Evolutionary conservation across 768 basidiomycete species (phyloP), one percentile per base, ranked within the genome.

Genomic region (Russula earlei): DNA sequence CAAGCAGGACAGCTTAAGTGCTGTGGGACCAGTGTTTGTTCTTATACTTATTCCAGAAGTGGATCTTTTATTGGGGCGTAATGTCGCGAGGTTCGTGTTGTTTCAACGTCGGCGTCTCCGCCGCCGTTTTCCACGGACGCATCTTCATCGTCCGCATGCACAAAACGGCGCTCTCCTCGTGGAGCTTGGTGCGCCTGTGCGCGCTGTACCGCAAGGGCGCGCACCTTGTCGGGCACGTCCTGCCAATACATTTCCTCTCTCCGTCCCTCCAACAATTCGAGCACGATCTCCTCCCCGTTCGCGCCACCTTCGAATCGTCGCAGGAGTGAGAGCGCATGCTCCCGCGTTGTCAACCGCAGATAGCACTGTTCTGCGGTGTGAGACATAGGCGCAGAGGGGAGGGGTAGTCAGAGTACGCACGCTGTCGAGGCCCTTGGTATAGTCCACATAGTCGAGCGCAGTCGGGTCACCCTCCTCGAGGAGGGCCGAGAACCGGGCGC

Each of bases 361-460:
- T 89, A 73, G 58, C 89, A 92, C 87, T 91, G n/a, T 9, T 31
- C 46, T 8, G 49, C 25, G 14, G 24, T 19, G 12, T 22, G 17
- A 15, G 12, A 15, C 7, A 0, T 4, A 33, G 17, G 41, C 17
- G 2, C 5, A n/a, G 6, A n/a, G 12, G 14, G 2, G 10, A 27
- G 2, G 5, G 1, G 20, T n/a, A 19, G 46, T 11, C 31, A 25
- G 29, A 34, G n/a, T 6, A 43, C 81, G 44, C 63, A 89, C 88
- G 17, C 77, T 75, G 59, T 87, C 82, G 75, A 85, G 81, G 15
- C 85, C 84, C 66, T 89, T 91, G 61, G 66, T 81, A 66, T 80
- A 91, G 68, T 91, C 89, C 17, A 91, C 77, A 53, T 92, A 92
- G 64, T 91, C 85, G 27, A 91, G 67, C 2, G 74, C 78, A 0